These are phyloP conservation scores for Cystoderma amianthinum DNA, from an alignment of 768 basidiomycete species.

Conservation along the genomic window DNA sequence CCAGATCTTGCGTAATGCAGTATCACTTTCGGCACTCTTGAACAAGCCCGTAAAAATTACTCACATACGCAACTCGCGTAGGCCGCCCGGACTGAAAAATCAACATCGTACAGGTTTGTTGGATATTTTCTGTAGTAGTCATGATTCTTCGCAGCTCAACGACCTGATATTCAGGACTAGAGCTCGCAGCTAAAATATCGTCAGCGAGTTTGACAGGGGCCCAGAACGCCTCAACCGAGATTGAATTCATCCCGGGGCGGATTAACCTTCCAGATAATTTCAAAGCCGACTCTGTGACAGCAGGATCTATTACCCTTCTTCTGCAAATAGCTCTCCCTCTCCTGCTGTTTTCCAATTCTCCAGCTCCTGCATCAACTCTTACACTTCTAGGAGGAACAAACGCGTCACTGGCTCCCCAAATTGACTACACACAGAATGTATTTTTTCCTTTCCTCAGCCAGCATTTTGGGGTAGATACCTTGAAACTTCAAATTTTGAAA, in stretches of 20 bases:
- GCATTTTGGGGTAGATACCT: conserved; percentile 43
- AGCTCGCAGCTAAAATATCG: conserved; percentile 57
- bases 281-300: conserved; percentile 45
- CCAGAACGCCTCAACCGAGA: conserved; percentile 38
- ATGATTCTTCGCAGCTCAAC: no score
- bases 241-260: conserved; percentile 51
- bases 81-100: conserved; percentile 58
- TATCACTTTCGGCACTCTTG: conserved; percentile 60
- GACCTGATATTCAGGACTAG: conserved; percentile 38
- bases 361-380: conserved; percentile 34
- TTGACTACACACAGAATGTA: conserved; percentile 63
- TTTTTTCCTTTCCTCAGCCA: conserved; percentile 61
- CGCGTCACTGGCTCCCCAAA: conserved; percentile 62
- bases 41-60: conserved; percentile 51
- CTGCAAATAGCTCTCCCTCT: conserved; percentile 69
- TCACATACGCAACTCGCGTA: conserved; percentile 53
- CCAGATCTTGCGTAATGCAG: conserved; percentile 65
- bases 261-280: conserved; percentile 33
- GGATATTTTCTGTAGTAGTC: not conserved
- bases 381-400: conserved; percentile 68
- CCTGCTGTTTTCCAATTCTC: conserved; percentile 44
- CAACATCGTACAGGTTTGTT: conserved; percentile 62
- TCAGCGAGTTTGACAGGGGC: conserved; percentile 49
- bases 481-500: conserved; percentile 38
- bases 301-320: conserved; percentile 65